Base-by-base conservation (phyloP, 2,329 filamentous ascomycete genomes). In the Diplocarpon rosae region DNA sequence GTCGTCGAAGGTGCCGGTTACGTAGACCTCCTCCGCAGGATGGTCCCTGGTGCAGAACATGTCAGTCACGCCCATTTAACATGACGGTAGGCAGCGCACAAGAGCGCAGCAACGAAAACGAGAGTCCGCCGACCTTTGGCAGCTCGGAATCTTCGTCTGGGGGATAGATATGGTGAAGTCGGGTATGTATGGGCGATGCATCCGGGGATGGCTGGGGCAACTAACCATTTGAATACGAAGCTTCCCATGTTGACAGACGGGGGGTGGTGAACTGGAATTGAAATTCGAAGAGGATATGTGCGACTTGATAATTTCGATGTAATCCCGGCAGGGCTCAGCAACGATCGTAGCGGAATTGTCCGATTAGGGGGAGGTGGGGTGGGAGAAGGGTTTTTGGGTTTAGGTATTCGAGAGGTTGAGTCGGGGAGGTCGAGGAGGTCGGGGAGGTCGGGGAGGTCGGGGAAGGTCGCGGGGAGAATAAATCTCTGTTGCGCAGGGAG, bases 1-100 rank as follows among this genome's bases (percentile, higher is more conserved):
- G 69, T 86, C 76, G 68, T 96, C 90, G 63, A 96, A 96, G 52
- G 85, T 90, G 63, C 92, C 92, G 33, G 90, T 96, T 57, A 96
- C 92, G 66, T 83, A 90, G 64, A 96, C 90, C 56, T 80, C 75
- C 62, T 85, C 86, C 57, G 80, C 89, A 57, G 79, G 71, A 64
- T 92, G 81, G 62, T 83, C 78, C 90, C 90, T 95, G 67, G 56
- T 41, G 47, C 47, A 47, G 49, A 48, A 49, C 51, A 54, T 52
- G 50, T 53, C 42, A 51, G 50, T 46, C 32, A 47, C 15, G 41
- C n/a, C 16, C 34, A 39, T 14, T 33, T 31, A n/a, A 27, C 36
- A 14, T 13, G 8, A 30, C 4, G 30, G 10, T 31, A 31, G 36
- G 16, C 20, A 35, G 34, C 20, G 31, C 32, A 16, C 30, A 30